Base-by-base conservation (phyloP, 768 basidiomycete genomes). In the Chalciporus chontae region DNA sequence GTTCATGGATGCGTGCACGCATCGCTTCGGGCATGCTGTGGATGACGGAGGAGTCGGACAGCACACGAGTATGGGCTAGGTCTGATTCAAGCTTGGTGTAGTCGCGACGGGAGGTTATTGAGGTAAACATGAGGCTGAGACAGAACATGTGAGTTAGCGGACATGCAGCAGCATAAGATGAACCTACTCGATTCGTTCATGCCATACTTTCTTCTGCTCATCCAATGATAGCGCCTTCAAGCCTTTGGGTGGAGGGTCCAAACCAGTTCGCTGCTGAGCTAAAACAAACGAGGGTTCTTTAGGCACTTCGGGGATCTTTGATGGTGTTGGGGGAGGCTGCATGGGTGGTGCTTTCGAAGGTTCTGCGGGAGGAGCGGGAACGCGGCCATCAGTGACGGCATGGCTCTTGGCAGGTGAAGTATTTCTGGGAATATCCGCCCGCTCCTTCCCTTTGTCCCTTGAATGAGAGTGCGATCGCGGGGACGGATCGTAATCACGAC, bases 161-260 rank as follows among this genome's bases (percentile, higher is more conserved):
- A 38, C 17, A 15, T 26, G 26, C 39, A 39, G 8, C 27, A 39
- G 43, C 2, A 38, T 26, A 9, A 13, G 44, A 9, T 40, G 41
- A 34, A 55, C 74, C 40, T 53, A 76, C 74, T 69, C 67, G 31
- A 77, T 63, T 23, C 74, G 73, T 32, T 70, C 65, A 31, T 68
- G 61, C 74, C 74, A 76, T 38, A 66, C 57, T 21, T 50, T 55
- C n/a, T 62, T 63, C 41, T 69, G 72, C 43, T 76, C 72, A 4
- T 70, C 71, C 18, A 61, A 29, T n/a, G 71, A 61, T 17, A 65
- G 36, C 10, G 57, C 63, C 42, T 63, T 65, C 15, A 39, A 13
- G 21, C 49, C 50, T 41, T 26, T 58, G 19, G 50, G n/a, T 24
- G n/a, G 9, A 36, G 8, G 9, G 43, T 21, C 40, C 8, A 48